These are phyloP conservation scores for Paraphoma chrysanthemicola DNA, from an alignment of 2,329 filamentous ascomycete species.

Conservation along the genomic window DNA sequence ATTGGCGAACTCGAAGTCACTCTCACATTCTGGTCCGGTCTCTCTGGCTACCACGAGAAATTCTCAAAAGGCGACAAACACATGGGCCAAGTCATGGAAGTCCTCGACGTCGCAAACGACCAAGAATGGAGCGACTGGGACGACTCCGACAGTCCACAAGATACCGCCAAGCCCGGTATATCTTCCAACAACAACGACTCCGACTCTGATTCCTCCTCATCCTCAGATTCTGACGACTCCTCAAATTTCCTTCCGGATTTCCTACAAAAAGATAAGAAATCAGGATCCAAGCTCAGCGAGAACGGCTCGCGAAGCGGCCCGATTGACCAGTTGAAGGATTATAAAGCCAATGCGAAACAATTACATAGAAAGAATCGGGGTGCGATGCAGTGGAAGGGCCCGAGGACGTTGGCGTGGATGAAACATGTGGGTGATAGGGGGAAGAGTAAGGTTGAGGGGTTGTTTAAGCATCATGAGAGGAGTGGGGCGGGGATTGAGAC, in stretches of 20 bases:
- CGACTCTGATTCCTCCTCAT: conserved; percentile 6
- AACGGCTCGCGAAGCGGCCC: conserved; percentile 53
- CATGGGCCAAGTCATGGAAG: conserved; percentile 68
- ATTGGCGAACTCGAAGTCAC: conserved; percentile 65
- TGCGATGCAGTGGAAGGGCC: conserved; percentile 75
- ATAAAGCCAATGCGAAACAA: conserved; percentile 37
- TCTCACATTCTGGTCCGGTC: conserved; percentile 67
- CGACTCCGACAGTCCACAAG: conserved; percentile 38
- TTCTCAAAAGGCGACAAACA: conserved; percentile 63
- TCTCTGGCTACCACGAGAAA: conserved; percentile 65
- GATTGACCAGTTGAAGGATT: conserved; percentile 64
- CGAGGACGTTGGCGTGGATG: conserved; percentile 63
- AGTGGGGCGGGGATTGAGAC: conserved; percentile 68
- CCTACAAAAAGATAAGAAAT: conserved; percentile 29
- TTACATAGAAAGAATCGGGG: conserved; percentile 65
- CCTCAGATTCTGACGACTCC: neutral
- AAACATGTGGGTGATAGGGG: conserved; percentile 65
- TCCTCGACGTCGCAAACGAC: conserved; percentile 67
- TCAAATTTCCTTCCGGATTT: conserved; percentile 28
- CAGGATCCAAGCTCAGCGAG: conserved; percentile 30
- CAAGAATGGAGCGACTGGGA: conserved; percentile 55
- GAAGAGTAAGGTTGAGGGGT: conserved; percentile 51
- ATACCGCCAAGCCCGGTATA: neutral
- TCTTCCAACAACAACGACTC: conserved; percentile 9
- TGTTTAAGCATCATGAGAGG: conserved; percentile 65